Conservation (phyloP, 2,329 filamentous ascomycete species). For the Clonostachys solani region DNA sequence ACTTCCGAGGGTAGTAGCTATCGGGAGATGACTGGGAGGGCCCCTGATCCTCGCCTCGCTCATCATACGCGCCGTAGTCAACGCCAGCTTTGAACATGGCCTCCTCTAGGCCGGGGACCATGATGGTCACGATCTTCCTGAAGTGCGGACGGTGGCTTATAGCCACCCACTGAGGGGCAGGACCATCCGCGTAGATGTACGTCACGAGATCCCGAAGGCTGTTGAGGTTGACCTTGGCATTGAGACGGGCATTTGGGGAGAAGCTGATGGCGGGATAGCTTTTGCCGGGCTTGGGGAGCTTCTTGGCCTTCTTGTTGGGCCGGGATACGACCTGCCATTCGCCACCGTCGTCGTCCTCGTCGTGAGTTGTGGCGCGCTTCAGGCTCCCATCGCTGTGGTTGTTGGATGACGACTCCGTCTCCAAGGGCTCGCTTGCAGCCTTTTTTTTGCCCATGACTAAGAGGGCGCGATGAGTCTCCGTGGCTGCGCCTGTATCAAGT, state of each 20-base stretch:
- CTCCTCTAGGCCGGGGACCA: conserved; percentile 88
- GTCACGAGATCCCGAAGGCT: conserved; percentile 60
- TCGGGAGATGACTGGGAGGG: conserved; percentile 42
- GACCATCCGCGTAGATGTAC: conserved; percentile 64
- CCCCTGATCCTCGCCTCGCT: conserved; percentile 22
- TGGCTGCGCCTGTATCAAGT: too few species aligned
- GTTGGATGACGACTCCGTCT: not conserved
- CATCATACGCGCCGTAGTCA: conserved; percentile 38
- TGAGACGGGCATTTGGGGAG: conserved; percentile 51
- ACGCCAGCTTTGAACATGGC: conserved; percentile 74
- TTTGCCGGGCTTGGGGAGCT: conserved; percentile 47
- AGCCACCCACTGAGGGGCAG: conserved; percentile 61
- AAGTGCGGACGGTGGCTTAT: conserved; percentile 60
- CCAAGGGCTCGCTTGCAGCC: too few species aligned
- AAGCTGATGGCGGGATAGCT: conserved; percentile 59
- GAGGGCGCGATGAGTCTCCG: too few species aligned
- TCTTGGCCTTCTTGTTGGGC: conserved; percentile 60
- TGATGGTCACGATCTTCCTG: conserved; percentile 79
- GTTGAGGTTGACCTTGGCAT: conserved; percentile 57
- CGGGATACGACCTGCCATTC: conserved; percentile 54
- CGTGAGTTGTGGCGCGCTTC: conserved; percentile 45
- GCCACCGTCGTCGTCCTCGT: conserved; percentile 24
- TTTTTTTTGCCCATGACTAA: too few species aligned
- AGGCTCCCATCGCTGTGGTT: conserved; percentile 30
- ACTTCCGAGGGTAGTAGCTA: conserved; percentile 52